phyloP scores from a whole-genome alignment of 176 grass and related monocot genomes.

The Thalia dealbata region DNA sequence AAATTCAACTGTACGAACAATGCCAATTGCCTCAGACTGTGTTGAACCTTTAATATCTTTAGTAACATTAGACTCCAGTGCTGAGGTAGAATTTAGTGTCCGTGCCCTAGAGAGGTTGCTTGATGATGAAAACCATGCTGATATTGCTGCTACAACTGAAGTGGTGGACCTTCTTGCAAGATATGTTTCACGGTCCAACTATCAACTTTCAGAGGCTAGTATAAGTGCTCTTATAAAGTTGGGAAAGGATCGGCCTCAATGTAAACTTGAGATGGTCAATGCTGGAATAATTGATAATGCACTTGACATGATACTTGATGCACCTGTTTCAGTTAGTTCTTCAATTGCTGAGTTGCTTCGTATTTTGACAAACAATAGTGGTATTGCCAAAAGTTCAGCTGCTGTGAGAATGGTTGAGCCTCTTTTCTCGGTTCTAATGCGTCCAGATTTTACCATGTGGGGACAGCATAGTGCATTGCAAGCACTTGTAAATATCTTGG shows the following conservation, averaged over 20 bases:
- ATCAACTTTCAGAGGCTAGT: constrained; percentile 61
- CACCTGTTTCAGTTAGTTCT: constrained; percentile 67
- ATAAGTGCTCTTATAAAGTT: constrained; percentile 87
- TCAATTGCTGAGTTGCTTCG: constrained; percentile 86
- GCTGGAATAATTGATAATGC: constrained; percentile 85
- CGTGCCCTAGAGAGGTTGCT: constrained; percentile 65
- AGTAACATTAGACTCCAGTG: constrained; percentile 50
- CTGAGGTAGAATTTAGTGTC: constrained; percentile 58
- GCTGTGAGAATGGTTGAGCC: constrained; percentile 91
- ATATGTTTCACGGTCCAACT: constrained; percentile 64
- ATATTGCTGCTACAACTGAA: constrained; percentile 61
- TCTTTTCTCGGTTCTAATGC: constrained; percentile 80
- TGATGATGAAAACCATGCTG: constrained; percentile 84
- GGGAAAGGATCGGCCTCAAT: constrained; percentile 87
- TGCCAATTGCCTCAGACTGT: constrained; percentile 65
- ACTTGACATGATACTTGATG: constrained; percentile 92
- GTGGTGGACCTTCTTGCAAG: constrained; percentile 77
- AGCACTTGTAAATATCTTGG: constrained; percentile 93
- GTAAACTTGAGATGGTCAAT: constrained; percentile 96
- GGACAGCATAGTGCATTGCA: constrained; percentile 87
- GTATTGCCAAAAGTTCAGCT: constrained; percentile 88
- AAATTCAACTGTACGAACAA: constrained; percentile 51
- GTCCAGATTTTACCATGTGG: constrained; percentile 74
- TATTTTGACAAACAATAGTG: constrained; percentile 91
- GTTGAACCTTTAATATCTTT: constrained; percentile 74